A percentile compares a stretch with the other conserved stretches of the same genome.
Conservation (phyloP, 2,329 filamentous ascomycete genomes). For the Rhynchosporium secalis region DNA sequence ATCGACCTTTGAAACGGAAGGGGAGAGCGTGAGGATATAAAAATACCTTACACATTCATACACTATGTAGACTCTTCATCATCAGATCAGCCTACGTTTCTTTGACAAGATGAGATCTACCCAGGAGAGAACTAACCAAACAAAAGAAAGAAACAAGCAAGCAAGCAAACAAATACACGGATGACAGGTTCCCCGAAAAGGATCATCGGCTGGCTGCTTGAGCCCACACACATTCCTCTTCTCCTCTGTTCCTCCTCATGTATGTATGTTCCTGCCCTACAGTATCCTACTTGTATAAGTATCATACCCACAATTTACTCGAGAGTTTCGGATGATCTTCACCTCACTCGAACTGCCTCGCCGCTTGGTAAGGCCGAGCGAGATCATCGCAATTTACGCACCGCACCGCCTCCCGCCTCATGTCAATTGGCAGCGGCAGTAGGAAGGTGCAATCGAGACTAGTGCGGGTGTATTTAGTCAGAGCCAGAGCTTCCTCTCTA, state of each 20-base stretch:
- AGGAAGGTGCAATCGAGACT: too few relatives aligned
- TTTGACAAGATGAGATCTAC: too few relatives aligned
- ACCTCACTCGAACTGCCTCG: conserved; percentile 11
- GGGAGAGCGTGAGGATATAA: neutral
- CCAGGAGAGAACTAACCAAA: neutral
- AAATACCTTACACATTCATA: too few relatives aligned
- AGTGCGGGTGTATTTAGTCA: too few relatives aligned
- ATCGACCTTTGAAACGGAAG: neutral
- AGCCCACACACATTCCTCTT: neutral
- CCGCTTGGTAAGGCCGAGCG: conserved; percentile 15
- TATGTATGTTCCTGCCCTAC: too few relatives aligned
- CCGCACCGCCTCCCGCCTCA: conserved; percentile 1
- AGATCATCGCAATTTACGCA: conserved; percentile 19
- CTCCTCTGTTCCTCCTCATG: conserved; percentile 2
- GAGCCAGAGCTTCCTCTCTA: too few relatives aligned
- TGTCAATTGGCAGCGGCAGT: neutral
- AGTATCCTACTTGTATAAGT: too few relatives aligned
- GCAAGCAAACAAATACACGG: neutral
- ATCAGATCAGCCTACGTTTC: too few relatives aligned
- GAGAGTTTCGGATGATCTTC: conserved; percentile 25
- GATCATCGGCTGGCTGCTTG: conserved; percentile 1
- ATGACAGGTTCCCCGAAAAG: neutral
- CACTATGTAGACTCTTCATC: too few relatives aligned
- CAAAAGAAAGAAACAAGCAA: neutral
- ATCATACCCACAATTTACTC: conserved; percentile 4